Conservation (phyloP, 2,329 filamentous ascomycete genomes). For the Aspergillus alliaceus region DNA sequence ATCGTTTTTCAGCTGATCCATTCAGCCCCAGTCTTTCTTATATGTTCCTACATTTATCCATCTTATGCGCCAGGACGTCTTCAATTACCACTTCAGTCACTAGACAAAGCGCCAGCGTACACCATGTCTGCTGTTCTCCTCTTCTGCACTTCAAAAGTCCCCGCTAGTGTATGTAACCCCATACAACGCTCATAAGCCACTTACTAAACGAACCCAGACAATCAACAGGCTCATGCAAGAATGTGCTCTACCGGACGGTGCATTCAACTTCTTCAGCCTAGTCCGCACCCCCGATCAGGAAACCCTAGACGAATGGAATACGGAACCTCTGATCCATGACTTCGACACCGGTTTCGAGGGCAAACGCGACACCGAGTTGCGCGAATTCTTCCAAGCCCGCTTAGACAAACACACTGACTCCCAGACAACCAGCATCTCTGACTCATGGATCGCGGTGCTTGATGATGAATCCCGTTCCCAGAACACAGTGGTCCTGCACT, state of each 20-base stretch:
- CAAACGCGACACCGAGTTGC: neutral
- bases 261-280: neutral
- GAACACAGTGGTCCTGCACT: neutral
- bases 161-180: neutral
- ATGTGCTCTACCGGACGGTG: neutral
- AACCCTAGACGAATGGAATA: neutral
- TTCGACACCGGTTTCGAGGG: neutral
- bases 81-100: neutral
- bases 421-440: neutral
- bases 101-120: too few relatives aligned
- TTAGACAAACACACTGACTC: neutral
- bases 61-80: neutral
- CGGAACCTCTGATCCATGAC: neutral
- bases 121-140: neutral
- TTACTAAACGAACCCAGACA: neutral
- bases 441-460: neutral
- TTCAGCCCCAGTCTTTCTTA: neutral
- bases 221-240: neutral
- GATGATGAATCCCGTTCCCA: neutral
- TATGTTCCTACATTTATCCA: too few relatives aligned
- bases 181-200: neutral
- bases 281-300: neutral
- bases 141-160: neutral
- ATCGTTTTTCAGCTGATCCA: neutral
- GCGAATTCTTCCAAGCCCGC: neutral